Percentiles rank a stretch among this genome's conserved stretches.
Conservation (phyloP, 208 protist species). For the Phytomonas sp. region DNA sequence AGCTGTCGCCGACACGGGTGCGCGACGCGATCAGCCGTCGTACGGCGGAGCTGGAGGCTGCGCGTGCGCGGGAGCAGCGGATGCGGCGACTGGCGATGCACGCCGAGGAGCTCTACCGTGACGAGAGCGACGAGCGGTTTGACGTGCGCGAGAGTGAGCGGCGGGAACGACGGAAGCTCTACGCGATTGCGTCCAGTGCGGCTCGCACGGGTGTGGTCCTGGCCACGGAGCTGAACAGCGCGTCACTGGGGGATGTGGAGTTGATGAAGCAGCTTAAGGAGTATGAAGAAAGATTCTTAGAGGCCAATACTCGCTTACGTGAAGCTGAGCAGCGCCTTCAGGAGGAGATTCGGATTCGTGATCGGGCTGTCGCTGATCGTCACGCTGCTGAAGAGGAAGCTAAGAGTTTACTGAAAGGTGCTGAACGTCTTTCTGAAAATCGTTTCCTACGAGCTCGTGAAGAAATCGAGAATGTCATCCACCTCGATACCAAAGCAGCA, state of each 20-base stretch:
- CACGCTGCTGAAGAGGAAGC: slow-evolving; percentile 19
- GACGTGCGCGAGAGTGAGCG: neutral
- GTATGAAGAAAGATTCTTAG: slow-evolving; percentile 28
- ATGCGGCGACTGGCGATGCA: slow-evolving; percentile 2
- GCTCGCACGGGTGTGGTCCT: neutral
- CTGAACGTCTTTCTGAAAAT: slow-evolving; percentile 35
- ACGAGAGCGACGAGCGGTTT: neutral
- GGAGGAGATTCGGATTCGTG: slow-evolving; percentile 32
- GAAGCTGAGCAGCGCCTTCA: slow-evolving; percentile 50
- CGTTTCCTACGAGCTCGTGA: slow-evolving; percentile 35
- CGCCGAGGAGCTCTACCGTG: slow-evolving; percentile 5
- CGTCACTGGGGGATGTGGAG: neutral
- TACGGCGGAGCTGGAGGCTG: slow-evolving; percentile 7
- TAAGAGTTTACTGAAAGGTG: slow-evolving; percentile 29
- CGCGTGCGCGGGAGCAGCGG: slow-evolving; percentile 12
- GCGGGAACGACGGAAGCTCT: slow-evolving; percentile 16
- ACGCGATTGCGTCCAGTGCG: slow-evolving; percentile 2
- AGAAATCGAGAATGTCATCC: slow-evolving; percentile 26
- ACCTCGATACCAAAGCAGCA: slow-evolving; percentile 24
- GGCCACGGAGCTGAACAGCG: neutral
- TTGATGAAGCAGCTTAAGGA: neutral
- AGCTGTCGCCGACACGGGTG: slow-evolving; percentile 4
- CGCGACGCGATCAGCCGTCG: slow-evolving; percentile 11
- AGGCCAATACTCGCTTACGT: slow-evolving; percentile 34
- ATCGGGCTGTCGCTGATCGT: slow-evolving; percentile 20